Percentiles rank a stretch among this genome's conserved stretches.
phyloP scores from a whole-genome alignment of 2,329 filamentous ascomycete genomes.

The Xenoacremonium recifei region DNA sequence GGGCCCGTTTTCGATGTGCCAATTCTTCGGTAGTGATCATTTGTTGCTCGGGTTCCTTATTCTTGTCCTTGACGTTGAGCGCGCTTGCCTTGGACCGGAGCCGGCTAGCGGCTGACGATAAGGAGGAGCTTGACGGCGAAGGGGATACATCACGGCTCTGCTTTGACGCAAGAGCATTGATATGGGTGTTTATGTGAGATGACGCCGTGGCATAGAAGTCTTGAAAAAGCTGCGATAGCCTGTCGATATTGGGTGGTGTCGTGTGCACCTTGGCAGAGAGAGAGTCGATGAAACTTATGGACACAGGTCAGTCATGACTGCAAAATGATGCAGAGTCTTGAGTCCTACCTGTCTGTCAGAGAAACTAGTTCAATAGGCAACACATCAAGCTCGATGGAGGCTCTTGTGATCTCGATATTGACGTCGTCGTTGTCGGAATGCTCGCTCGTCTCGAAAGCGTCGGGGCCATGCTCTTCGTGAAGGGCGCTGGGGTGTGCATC shows the following conservation, averaged over 20 bases:
- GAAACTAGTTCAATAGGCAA: conserved; percentile 92
- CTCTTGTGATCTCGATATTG: conserved; percentile 42
- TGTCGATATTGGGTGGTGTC: conserved; percentile 78
- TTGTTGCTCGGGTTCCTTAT: conserved; percentile 61
- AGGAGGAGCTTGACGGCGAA: conserved; percentile 52
- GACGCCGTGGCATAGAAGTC: conserved; percentile 86
- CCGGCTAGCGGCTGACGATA: conserved; percentile 55
- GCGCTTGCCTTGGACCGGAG: conserved; percentile 56
- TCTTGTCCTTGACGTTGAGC: conserved; percentile 52
- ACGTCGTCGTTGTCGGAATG: conserved; percentile 43
- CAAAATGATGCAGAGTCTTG: not conserved
- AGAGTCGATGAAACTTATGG: conserved; percentile 82
- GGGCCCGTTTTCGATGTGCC: conserved; percentile 72
- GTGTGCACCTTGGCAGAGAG: conserved; percentile 84
- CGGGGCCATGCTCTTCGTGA: conserved; percentile 32
- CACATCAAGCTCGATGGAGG: conserved; percentile 76
- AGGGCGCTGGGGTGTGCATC: conserved; percentile 20
- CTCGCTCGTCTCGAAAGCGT: conserved; percentile 49
- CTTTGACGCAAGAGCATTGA: conserved; percentile 73
- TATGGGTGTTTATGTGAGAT: conserved; percentile 81
- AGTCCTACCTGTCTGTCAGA: conserved; percentile 74
- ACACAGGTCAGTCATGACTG: conserved; percentile 16
- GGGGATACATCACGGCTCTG: conserved; percentile 68
- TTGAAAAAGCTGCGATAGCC: conserved; percentile 83
- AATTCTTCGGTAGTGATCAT: conserved; percentile 91